Conservation (phyloP, 345 rosid genomes). For the Hibiscus trionum region DNA sequence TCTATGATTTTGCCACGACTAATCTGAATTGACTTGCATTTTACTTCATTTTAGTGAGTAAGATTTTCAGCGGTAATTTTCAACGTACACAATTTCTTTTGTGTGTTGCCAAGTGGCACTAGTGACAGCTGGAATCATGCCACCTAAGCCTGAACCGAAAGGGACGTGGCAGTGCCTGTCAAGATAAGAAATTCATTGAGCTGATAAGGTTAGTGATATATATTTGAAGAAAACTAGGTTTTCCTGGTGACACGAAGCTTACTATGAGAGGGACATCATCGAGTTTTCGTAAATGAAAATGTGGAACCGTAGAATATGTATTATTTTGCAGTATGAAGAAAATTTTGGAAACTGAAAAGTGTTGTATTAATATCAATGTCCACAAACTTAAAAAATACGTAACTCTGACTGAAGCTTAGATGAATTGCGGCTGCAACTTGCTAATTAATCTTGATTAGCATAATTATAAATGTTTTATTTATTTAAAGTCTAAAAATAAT, state of each 20-base stretch:
- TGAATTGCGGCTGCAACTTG: too few species aligned
- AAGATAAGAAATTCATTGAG: neutral
- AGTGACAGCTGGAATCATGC: neutral
- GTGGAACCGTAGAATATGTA: neutral
- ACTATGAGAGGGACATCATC: neutral
- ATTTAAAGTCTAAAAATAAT: too few species aligned
- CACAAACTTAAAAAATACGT: neutral
- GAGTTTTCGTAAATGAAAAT: neutral
- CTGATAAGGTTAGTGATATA: constrained; percentile 8
- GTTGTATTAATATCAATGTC: neutral
- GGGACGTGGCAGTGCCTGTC: neutral
- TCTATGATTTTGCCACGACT: too few species aligned
- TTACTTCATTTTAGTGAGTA: too few species aligned
- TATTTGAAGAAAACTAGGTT: constrained; percentile 5
- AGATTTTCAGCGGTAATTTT: too few species aligned
- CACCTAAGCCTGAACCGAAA: neutral
- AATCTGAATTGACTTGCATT: too few species aligned
- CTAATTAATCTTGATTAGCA: too few species aligned
- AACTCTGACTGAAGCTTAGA: too few species aligned
- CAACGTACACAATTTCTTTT: neutral
- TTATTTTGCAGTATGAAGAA: neutral
- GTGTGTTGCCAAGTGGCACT: neutral
- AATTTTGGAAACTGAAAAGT: neutral
- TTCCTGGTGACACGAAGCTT: neutral
- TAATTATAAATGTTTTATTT: too few species aligned